Base-by-base conservation (phyloP, 139 green algal genomes). In the Astrephomene gubernaculifera region DNA sequence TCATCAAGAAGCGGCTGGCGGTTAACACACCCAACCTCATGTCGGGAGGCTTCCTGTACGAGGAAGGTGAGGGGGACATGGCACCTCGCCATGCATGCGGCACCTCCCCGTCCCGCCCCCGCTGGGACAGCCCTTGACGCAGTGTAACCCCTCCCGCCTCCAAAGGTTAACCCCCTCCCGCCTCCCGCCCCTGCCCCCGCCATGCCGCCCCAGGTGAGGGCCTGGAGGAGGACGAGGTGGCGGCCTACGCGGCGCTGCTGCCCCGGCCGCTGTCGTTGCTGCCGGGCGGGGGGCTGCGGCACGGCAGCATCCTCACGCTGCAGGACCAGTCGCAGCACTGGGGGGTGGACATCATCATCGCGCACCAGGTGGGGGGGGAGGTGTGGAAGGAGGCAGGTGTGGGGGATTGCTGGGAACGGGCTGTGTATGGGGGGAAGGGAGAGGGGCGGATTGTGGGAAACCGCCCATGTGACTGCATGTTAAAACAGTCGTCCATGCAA, bases 171-270 rank as follows among this genome's bases (percentile, higher is more conserved):
- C n/a, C n/a, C n/a, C n/a, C n/a, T n/a, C n/a, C n/a, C n/a, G n/a
- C n/a, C n/a, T n/a, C n/a, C n/a, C n/a, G n/a, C n/a, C n/a, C n/a
- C n/a, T n/a, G n/a, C n/a, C n/a, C n/a, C n/a, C n/a, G n/a, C n/a
- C n/a, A n/a, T n/a, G n/a, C n/a, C n/a, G n/a, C 7, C 1, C 86
- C 95, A 80, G 94, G 91, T 0, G 92, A 91, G 57, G 96, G 86
- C 43, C 79, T 99, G 57, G 96, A 98, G 21, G 93, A 96, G 19
- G 96, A 98, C 68, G 96, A 98, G 91, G 83, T 88, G 31, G 82
- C 83, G 27, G 69, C 33, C 17, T 85, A 96, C 82, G 60, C 60
- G 0, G 52, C 43, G 5, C 45, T 93, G 85, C 88, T 96, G 52
- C 64, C 87, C 9, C 71, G 64, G 53, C 6, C 81, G 10, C 85